phyloP scores from a whole-genome alignment of 176 grass and related monocot genomes.

The Bromus sterilis region DNA sequence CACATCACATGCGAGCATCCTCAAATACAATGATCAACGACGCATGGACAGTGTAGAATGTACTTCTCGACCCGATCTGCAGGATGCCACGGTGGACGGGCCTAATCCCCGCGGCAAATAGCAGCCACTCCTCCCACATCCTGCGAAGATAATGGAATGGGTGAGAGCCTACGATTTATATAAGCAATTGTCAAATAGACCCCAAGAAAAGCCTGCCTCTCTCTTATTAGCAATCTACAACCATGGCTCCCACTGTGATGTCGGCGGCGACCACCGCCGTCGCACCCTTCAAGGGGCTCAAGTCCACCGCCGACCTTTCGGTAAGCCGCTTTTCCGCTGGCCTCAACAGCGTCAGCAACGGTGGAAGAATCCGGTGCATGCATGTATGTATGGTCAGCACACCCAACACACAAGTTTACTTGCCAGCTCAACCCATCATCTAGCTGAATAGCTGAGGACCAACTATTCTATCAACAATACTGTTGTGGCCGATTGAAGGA shows the following conservation, averaged over 20 bases:
- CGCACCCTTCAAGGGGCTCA: not conserved
- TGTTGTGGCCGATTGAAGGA: conserved; percentile 18
- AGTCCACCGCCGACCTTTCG: not conserved
- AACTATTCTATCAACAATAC: not conserved
- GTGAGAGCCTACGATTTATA: not conserved
- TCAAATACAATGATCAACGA: not conserved
- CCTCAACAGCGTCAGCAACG: not conserved
- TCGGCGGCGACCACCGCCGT: not conserved
- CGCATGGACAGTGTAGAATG: not conserved
- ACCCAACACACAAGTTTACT: no score
- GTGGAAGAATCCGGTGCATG: not conserved
- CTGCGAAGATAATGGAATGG: not conserved
- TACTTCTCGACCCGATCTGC: not conserved
- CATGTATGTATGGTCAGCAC: not conserved
- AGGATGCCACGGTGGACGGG: not conserved
- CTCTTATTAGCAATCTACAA: no score
- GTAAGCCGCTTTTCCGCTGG: not conserved
- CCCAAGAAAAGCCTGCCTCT: not conserved
- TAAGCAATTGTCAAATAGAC: not conserved
- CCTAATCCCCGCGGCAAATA: not conserved
- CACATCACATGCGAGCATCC: no score
- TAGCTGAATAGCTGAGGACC: not conserved
- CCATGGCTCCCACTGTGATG: not conserved
- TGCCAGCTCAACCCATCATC: no score
- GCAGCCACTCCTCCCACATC: not conserved